phyloP scores from a whole-genome alignment of 1,284 basidiomycete species.

The Porodaedalea pini region DNA sequence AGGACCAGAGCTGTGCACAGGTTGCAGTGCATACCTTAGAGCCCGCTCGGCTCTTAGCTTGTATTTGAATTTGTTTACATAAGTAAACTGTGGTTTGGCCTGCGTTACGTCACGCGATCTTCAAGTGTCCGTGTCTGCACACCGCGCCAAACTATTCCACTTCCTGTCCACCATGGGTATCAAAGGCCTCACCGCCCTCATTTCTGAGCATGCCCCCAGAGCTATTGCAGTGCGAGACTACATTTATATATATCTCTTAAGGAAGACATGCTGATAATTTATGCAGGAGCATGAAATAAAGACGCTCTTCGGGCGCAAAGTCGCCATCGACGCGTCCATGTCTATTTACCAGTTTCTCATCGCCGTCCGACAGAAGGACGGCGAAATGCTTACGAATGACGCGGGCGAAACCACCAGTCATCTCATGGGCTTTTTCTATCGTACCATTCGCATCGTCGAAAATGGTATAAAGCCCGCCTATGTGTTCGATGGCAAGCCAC shows the following conservation, averaged over 20 bases:
- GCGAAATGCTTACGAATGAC: constrained; percentile 95
- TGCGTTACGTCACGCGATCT: constrained; percentile 6
- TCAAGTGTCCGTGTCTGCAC: neutral
- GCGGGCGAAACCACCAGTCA: constrained; percentile 97
- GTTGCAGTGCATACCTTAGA: too few relatives aligned
- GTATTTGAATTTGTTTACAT: too few relatives aligned
- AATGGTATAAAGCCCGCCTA: constrained; percentile 98
- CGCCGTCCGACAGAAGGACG: constrained; percentile 93
- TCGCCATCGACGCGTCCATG: constrained; percentile 98
- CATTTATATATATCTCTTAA: neutral
- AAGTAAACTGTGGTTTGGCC: too few relatives aligned
- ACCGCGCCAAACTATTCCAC: neutral
- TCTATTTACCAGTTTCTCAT: constrained; percentile 96
- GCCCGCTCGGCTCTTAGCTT: too few relatives aligned
- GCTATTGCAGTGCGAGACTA: constrained; percentile 58
- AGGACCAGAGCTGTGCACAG: too few relatives aligned
- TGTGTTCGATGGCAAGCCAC: constrained; percentile 98
- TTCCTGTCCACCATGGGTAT: constrained; percentile 63
- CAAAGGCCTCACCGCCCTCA: constrained; percentile 88
- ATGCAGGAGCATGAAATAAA: constrained; percentile 88
- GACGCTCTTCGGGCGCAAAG: constrained; percentile 95
- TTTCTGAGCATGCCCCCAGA: constrained; percentile 86
- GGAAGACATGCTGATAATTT: neutral
- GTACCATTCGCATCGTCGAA: constrained; percentile 97
- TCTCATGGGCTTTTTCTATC: constrained; percentile 97